Conservation (phyloP, 768 basidiomycete species). For the Agrocybe chaxingu region DNA sequence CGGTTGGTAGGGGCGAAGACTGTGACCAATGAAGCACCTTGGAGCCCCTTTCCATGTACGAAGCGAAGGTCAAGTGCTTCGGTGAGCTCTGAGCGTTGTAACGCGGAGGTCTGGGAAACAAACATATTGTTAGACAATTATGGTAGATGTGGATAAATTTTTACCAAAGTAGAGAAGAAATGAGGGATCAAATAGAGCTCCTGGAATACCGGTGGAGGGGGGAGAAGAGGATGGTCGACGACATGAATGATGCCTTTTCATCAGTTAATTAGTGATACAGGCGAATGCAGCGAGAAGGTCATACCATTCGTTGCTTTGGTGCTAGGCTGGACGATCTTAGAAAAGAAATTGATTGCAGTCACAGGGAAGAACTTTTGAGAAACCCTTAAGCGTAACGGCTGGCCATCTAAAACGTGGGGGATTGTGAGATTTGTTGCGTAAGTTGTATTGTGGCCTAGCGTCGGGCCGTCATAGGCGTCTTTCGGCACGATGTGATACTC, state of each 20-base stretch:
- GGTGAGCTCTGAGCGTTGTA: constrained; percentile 48
- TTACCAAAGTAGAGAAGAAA: constrained; percentile 48
- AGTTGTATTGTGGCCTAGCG: constrained; percentile 52
- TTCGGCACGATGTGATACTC: constrained; percentile 54
- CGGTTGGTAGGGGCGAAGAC: constrained; percentile 54
- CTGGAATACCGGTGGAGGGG: constrained; percentile 50
- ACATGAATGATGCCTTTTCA: constrained; percentile 48
- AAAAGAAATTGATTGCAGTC: constrained; percentile 46
- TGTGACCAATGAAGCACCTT: constrained; percentile 45
- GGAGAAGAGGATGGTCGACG: constrained; percentile 52
- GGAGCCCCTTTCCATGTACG: constrained; percentile 33
- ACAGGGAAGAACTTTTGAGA: constrained; percentile 26
- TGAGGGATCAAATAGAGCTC: constrained; percentile 39
- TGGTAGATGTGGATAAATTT: constrained; percentile 7
- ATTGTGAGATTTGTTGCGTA: constrained; percentile 45
- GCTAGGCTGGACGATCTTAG: constrained; percentile 38
- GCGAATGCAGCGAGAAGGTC: constrained; percentile 1
- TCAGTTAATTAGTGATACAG: not conserved
- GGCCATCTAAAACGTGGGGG: constrained; percentile 36
- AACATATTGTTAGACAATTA: not conserved
- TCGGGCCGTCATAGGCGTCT: constrained; percentile 27
- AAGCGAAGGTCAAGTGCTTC: constrained; percentile 45
- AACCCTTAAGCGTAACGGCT: constrained; percentile 44
- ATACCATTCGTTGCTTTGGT: constrained; percentile 50
- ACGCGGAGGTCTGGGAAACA: constrained; percentile 44